Base-by-base conservation (phyloP, 2,329 filamentous ascomycete genomes). In the Beauveria medogensis region DNA sequence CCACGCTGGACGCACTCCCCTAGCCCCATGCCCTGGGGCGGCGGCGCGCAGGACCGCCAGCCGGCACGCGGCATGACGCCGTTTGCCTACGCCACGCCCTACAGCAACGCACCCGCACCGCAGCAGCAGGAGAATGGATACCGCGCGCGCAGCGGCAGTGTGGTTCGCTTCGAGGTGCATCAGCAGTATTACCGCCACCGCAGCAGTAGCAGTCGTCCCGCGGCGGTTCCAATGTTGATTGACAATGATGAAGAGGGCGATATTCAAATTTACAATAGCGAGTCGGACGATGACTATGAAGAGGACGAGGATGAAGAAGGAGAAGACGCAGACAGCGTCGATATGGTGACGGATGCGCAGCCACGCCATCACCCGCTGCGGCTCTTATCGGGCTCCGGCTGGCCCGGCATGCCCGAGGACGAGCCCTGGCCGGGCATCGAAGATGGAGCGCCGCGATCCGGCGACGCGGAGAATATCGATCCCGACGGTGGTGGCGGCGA, bases 71-170 rank as follows among this genome's bases (percentile, higher is more conserved):
- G 71, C 16, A 77, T 76, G 14, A 84, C 81, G 0, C 88, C 87
- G 0, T 85, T 85, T 65, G 86, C 85, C n/a, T 92, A 92, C 67
- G 87, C 88, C 3, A 92, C 89, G 0, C 89, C 89, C 0, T 80
- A 87, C 69, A 91, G 88, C 67, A 87, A 85, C 63, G 82, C 78
- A 3, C 78, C 83, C 1, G 70, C 74, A 5, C 46, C 55, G 16
- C 46, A 43, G n/a, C 47, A 26, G 6, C 56, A 53, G 9, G 71
- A 77, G 14, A 79, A 81, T 59, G 64, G 73, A 20, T 73, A 75
- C 18, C 64, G 64, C 5, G 48, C 67, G 2, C 67, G 72, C 16
- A 66, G 67, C 48, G 67, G 69, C 40, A 74, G 72, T 51, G 63
- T 67, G 16, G 65, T 67, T 7, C 70, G 67, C 3, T 69, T 66